These are phyloP conservation scores for Hygrophorus russula DNA, from an alignment of 768 basidiomycete genomes.

Conservation along the genomic window DNA sequence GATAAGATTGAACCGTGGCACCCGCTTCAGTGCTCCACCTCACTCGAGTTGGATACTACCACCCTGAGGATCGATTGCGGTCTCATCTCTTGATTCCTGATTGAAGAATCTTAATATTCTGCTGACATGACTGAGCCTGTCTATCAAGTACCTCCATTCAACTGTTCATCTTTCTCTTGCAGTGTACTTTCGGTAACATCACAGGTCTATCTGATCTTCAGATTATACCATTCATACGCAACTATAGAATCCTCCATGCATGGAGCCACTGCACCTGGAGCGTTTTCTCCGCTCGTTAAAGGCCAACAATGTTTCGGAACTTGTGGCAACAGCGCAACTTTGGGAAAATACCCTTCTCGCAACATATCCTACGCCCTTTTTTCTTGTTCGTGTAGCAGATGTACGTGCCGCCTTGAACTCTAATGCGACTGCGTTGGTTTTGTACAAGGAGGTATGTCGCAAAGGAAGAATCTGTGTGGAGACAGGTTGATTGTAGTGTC, in stretches of 20 bases:
- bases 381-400: slow-evolving; percentile 1
- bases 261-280: neutral
- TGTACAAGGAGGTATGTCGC: neutral
- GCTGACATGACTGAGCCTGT: neutral
- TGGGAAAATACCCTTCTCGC: neutral
- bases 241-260: neutral
- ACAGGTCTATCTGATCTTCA: neutral
- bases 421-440: neutral
- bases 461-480: neutral
- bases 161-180: neutral
- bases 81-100: neutral
- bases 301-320: neutral
- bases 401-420: neutral
- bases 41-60: neutral
- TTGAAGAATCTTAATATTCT: no score
- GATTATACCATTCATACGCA: neutral
- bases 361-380: neutral
- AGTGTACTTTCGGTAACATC: neutral
- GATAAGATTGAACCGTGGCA: no score
- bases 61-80: neutral
- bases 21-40: no score
- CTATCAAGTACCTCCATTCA: neutral
- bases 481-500: neutral
- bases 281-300: neutral
- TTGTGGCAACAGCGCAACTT: neutral